Conservation (phyloP, 2,329 filamentous ascomycete species). For the Fusarium staphyleae region DNA sequence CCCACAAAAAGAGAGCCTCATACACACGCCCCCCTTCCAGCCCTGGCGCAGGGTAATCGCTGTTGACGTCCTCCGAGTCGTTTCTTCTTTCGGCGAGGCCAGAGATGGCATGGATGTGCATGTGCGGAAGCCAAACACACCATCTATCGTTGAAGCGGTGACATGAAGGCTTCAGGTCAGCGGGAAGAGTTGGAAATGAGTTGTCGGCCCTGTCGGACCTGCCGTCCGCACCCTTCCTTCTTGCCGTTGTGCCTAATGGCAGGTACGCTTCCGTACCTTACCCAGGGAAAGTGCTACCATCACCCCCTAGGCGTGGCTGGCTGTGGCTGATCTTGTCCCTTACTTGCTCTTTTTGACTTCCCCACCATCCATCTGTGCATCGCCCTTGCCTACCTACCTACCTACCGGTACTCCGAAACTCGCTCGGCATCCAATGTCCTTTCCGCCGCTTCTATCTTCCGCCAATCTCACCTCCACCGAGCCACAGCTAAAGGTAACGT, state of each 20-base stretch:
- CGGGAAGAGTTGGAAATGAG: conserved; percentile 11
- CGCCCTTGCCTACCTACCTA: background rate
- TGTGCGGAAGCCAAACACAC: conserved; percentile 16
- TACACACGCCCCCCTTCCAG: conserved; percentile 5
- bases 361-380: too few relatives aligned
- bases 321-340: too few relatives aligned
- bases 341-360: too few relatives aligned
- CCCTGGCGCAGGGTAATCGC: background rate
- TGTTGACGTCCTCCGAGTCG: conserved; percentile 3
- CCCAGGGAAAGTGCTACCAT: too few relatives aligned
- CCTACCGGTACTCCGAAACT: conserved; percentile 24
- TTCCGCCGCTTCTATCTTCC: conserved; percentile 6
- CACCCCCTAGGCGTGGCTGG: too few relatives aligned
- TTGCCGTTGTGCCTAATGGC: background rate
- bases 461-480: conserved; percentile 4
- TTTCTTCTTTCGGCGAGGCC: conserved; percentile 6
- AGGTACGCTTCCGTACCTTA: too few relatives aligned
- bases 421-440: conserved; percentile 28
- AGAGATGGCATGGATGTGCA: conserved; percentile 5
- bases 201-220: conserved; percentile 14
- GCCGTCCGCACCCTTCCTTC: conserved; percentile 17
- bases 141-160: conserved; percentile 21
- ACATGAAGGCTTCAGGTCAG: conserved; percentile 39
- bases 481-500: background rate
- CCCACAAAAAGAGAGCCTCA: conserved; percentile 19